Evolutionary conservation across 225 moss, liverwort and hornwort genomes (phyloP).

Genomic region (Takakia lepidozioides): DNA sequence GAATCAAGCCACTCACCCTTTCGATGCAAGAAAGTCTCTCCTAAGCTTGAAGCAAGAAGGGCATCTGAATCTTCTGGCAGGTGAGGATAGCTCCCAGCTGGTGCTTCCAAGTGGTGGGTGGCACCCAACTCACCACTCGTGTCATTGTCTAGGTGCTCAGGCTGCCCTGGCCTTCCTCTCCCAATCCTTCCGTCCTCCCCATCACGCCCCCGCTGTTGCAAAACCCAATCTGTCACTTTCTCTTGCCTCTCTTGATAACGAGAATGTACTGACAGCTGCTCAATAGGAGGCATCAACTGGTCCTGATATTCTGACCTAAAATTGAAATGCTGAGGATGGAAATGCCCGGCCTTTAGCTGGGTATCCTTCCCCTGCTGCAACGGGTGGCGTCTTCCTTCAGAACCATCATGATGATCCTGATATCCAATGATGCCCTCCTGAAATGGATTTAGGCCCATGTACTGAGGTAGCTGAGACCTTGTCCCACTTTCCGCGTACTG

Average conservation of each 20-base stretch:
- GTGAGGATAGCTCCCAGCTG: slow-evolving; percentile 33
- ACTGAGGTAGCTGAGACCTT: slow-evolving; percentile 48
- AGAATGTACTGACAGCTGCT: slow-evolving; percentile 33
- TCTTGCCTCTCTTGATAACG: slow-evolving; percentile 37
- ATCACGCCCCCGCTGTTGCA: slow-evolving; percentile 36
- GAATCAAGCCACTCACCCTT: slow-evolving; percentile 38
- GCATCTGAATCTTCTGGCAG: slow-evolving; percentile 73
- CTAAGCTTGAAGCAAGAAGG: slow-evolving; percentile 26
- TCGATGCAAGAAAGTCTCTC: slow-evolving; percentile 36
- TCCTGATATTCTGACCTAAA: slow-evolving; percentile 51
- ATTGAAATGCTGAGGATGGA: slow-evolving; percentile 39
- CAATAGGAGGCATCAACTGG: slow-evolving; percentile 22
- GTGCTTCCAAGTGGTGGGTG: slow-evolving; percentile 33
- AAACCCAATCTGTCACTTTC: slow-evolving; percentile 43
- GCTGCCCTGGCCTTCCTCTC: slow-evolving; percentile 25
- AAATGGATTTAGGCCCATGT: slow-evolving; percentile 73
- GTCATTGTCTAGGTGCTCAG: slow-evolving; percentile 35
- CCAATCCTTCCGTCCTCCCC: slow-evolving; percentile 40
- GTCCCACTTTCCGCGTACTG: slow-evolving; percentile 45
- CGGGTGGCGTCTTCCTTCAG: slow-evolving; percentile 30
- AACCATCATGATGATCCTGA: slow-evolving; percentile 43
- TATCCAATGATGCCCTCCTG: slow-evolving; percentile 41
- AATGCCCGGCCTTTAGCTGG: slow-evolving; percentile 16
- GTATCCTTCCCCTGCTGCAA: slow-evolving; percentile 29
- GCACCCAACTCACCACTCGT: slow-evolving; percentile 17